Evolutionary conservation across 1,284 basidiomycete genomes (phyloP).

Genomic region (Apiotrichum gracile): DNA sequence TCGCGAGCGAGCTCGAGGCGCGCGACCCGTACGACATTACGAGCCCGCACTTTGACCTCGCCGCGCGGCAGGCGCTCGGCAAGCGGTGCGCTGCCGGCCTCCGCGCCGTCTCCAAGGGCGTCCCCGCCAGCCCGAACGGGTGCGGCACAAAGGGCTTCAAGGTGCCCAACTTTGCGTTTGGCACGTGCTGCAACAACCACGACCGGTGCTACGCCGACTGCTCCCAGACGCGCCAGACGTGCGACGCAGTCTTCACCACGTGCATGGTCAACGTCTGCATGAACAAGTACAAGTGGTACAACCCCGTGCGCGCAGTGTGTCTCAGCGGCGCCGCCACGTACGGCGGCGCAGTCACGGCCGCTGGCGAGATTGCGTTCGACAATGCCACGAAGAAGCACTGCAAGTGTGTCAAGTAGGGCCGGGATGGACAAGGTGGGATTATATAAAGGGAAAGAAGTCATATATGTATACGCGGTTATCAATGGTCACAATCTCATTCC

Average conservation of each 20-base stretch:
- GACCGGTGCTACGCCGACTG: neutral
- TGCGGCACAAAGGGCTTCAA: neutral
- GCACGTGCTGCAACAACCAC: neutral
- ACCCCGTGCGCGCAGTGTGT: neutral
- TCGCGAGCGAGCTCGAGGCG: no score
- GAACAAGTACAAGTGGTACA: neutral
- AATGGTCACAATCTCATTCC: no score
- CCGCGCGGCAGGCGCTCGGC: neutral
- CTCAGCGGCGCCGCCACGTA: neutral
- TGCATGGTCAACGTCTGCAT: neutral
- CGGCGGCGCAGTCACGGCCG: neutral
- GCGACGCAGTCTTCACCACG: neutral
- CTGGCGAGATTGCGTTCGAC: neutral
- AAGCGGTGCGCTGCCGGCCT: neutral
- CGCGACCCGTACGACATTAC: no score
- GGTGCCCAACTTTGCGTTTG: neutral
- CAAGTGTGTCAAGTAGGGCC: no score
- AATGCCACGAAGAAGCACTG: neutral
- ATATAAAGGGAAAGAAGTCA: no score
- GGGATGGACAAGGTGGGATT: no score
- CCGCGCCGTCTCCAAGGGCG: neutral
- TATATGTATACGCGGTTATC: no score
- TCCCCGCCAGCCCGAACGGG: neutral
- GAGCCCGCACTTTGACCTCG: no score
- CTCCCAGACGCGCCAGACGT: neutral